Base-by-base conservation (phyloP, 2,329 filamentous ascomycete species). In the Cladosporium velox region DNA sequence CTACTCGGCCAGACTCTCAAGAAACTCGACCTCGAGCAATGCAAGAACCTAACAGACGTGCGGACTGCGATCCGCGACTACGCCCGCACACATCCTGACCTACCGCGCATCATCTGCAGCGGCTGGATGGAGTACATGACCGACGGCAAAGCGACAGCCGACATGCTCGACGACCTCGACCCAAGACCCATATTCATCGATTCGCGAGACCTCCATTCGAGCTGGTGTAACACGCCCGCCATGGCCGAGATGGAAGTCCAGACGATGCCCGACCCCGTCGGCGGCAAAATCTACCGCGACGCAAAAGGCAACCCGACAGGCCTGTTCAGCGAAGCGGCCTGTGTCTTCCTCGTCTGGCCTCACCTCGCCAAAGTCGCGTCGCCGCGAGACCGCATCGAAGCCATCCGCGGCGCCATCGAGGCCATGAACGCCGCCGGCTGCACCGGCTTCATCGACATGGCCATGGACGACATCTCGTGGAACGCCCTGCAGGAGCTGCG, bases 101-200 rank as follows among this genome's bases (percentile, higher is more conserved):
- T 79, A 11, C 73, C 80, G 24, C 79, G 85, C 38, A 83, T 87
- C 24, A 70, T 86, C 67, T 83, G 82, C 69, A 80, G 80, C 67
- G 82, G 83, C 3, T 87, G 84, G 84, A 86, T 86, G 83, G 83
- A 86, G 69, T 79, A 74, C 32, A 86, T 85, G 83, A 86, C 84
- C 1, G 77, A 81, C 47, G 78, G 78, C n/a, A 76, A 80, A 51
- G 83, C 84, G 0, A 75, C 83, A 49, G 79, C 84, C 0, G 80
- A 77, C 58, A 81, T 83, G 76, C 74, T 87, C 8, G 85, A 87
- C 70, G 81, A 83, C 70, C 70, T 84, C 21, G 82, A 84, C 65
- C 75, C 80, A 1, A 76, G 84, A 41, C 84, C 85, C 0, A 83
- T 87, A 60, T 83, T 83, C 69, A 81, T 87, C 67, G 84, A 87